Percentiles rank a stretch among this genome's conserved stretches.
phyloP scores from a whole-genome alignment of 2,329 filamentous ascomycete genomes.

The Arthrinium puccinioides region DNA sequence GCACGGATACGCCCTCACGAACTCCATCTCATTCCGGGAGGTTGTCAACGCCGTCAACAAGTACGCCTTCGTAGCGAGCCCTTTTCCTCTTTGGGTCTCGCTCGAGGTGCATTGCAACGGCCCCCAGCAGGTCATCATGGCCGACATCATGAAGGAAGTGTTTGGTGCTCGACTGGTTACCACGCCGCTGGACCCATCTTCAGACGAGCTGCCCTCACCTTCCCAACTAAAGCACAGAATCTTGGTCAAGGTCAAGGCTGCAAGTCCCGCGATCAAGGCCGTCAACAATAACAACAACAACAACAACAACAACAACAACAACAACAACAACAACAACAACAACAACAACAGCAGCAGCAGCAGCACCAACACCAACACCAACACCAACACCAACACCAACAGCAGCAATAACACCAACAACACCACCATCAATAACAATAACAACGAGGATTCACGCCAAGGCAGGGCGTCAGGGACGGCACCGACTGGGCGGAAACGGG shows the following conservation, averaged over 20 bases:
- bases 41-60: conserved; percentile 90
- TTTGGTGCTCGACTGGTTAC: conserved; percentile 76
- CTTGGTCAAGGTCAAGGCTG: conserved; percentile 90
- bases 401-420: too few species aligned
- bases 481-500: conserved; percentile 43
- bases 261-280: conserved; percentile 20
- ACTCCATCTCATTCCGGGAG: conserved; percentile 80
- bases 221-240: conserved; percentile 78
- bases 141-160: conserved; percentile 76
- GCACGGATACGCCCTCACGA: conserved; percentile 85
- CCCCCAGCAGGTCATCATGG: conserved; percentile 80
- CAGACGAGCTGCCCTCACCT: conserved; percentile 69
- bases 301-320: too few species aligned
- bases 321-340: too few species aligned
- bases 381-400: too few species aligned
- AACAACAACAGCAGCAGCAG: too few species aligned
- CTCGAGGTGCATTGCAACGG: conserved; percentile 90
- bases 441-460: conserved; percentile 35
- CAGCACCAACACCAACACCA: too few species aligned
- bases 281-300: too few species aligned
- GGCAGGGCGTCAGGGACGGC: conserved; percentile 27
- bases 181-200: conserved; percentile 63
- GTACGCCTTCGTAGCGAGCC: conserved; percentile 84
- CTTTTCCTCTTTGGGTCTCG: conserved; percentile 86
- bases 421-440: too few species aligned